Evolutionary conservation across 352 stramenopile species (phyloP), one percentile per base, ranked within the genome.

Genomic region (Pilasporangium apinafurcum): DNA sequence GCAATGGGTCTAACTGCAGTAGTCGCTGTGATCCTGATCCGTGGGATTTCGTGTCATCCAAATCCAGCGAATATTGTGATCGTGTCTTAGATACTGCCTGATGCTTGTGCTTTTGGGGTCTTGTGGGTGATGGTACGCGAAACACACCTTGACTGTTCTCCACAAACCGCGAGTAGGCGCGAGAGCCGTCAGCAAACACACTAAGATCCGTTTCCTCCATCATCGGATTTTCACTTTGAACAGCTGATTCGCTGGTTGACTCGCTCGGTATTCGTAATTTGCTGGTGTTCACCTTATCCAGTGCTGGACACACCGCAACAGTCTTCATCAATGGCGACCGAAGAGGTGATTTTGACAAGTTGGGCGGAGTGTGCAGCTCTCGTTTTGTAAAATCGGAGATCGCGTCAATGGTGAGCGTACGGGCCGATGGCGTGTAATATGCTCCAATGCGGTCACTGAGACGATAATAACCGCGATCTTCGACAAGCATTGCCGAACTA

Each of bases 361-460:
- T 78, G 4, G 72, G 54, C 5, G 73, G 71, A 2, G 66, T 53
- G 24, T 84, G 59, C 8, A 60, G 53, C 25, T 83, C 68, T 28
- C 57, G 59, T 13, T 69, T 68, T 0, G 77, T 86, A 29, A 90
- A 72, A n/a, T 41, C 65, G 2, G 70, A 86, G 31, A 91, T 79
- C 44, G 69, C 65, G 3, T 89, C 73, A 21, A 90, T 70, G 3
- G 78, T 88, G 6, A 93, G 37, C 3, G 60, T 59, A 10, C 64
- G 67, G 4, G 82, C 74, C 2, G 69, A 80, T 20, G 78, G 63
- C 13, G 82, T 90, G 55, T 93, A 93, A 31, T 64, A 82, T 3
- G 69, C 53, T 29, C 72, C 82, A 26, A 93, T 91, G 7, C 79
- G 74, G 47, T 93, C 82, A 33, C 79, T 93, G n/a, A 86, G 31